These are phyloP conservation scores for Arthrobotrys entomopaga DNA, from an alignment of 2,329 filamentous ascomycete genomes.

Conservation along the genomic window DNA sequence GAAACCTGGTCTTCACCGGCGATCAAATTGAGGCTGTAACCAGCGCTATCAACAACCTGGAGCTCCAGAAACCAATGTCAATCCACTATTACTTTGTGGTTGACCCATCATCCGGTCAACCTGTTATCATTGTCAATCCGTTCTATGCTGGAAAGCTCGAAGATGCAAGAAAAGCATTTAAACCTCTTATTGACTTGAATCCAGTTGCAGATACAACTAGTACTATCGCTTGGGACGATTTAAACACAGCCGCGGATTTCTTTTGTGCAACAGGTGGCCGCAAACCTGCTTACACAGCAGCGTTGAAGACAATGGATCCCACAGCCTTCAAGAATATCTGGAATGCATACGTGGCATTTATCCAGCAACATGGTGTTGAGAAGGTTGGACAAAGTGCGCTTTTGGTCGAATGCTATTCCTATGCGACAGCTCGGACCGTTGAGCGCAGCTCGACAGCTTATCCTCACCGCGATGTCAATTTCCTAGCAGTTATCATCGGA, in stretches of 20 bases:
- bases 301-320: constrained; percentile 55
- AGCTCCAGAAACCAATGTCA: constrained; percentile 55
- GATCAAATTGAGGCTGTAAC: constrained; percentile 59
- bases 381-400: constrained; percentile 51
- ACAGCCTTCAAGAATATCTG: constrained; percentile 44
- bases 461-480: constrained; percentile 55
- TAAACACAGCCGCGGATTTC: constrained; percentile 57
- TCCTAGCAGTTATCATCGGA: constrained; percentile 48
- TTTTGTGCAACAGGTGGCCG: constrained; percentile 58
- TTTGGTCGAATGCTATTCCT: constrained; percentile 53
- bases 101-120: constrained; percentile 56
- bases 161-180: constrained; percentile 56
- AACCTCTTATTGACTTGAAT: constrained; percentile 56
- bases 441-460: constrained; percentile 50
- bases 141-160: constrained; percentile 55
- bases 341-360: constrained; percentile 45
- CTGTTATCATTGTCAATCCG: constrained; percentile 55
- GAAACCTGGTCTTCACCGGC: constrained; percentile 59
- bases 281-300: constrained; percentile 58
- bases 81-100: constrained; percentile 58
- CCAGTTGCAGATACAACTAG: constrained; percentile 56
- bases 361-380: constrained; percentile 42
- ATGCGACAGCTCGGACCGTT: constrained; percentile 48
- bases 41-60: constrained; percentile 57
- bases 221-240: constrained; percentile 58